These are phyloP conservation scores for Calonectria hongkongensis DNA, from an alignment of 2,329 filamentous ascomycete genomes.

Conservation along the genomic window DNA sequence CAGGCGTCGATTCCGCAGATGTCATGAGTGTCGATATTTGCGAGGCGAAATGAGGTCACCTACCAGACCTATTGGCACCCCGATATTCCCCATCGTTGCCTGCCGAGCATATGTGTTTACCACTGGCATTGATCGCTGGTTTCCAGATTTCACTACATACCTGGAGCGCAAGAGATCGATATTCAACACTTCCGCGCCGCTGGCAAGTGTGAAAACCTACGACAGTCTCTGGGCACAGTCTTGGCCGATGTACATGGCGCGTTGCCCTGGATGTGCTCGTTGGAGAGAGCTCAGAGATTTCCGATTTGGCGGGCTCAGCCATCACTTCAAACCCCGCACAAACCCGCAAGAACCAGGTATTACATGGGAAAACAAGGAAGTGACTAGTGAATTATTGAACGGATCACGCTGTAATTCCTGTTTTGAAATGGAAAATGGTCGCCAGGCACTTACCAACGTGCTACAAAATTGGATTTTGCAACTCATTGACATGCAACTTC, in stretches of 20 bases:
- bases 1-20: slow-evolving; percentile 35
- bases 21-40: slow-evolving; percentile 40
- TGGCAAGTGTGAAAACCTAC: background rate
- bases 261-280: slow-evolving; percentile 38
- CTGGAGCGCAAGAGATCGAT: background rate
- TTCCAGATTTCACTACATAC: slow-evolving; percentile 34
- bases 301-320: background rate
- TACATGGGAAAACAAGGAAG: background rate
- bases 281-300: slow-evolving; percentile 47
- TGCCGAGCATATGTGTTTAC: slow-evolving; percentile 18
- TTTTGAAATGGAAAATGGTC: slow-evolving; percentile 19
- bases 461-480: background rate
- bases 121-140: slow-evolving; percentile 33
- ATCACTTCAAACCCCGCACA: slow-evolving; percentile 2
- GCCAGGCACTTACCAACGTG: background rate
- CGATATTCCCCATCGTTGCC: slow-evolving; percentile 18
- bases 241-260: slow-evolving; percentile 42
- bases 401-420: slow-evolving; percentile 38
- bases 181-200: background rate
- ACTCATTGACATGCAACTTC: background rate
- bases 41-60: slow-evolving; percentile 2
- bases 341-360: accelerated
- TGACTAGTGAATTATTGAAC: background rate
- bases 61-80: background rate
- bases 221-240: background rate